These are phyloP conservation scores for Chlamydomonas applanata DNA, from an alignment of 139 green algal genomes.

Conservation along the genomic window DNA sequence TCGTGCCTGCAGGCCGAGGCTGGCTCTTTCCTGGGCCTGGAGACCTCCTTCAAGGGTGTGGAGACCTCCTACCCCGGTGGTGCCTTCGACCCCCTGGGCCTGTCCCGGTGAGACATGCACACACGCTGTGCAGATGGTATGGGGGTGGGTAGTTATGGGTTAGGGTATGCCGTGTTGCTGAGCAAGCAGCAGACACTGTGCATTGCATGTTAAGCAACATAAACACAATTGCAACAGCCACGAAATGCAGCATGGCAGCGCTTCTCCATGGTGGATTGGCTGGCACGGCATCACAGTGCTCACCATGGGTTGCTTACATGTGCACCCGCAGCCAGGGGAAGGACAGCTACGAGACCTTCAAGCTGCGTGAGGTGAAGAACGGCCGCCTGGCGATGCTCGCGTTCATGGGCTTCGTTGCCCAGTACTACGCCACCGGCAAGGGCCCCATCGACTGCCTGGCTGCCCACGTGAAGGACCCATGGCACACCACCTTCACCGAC, in stretches of 20 bases:
- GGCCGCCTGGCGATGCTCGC: constrained; percentile 63
- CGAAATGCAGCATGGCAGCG: background rate
- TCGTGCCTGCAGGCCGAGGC: constrained; percentile 45
- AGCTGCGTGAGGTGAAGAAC: constrained; percentile 83
- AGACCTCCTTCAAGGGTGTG: constrained; percentile 61
- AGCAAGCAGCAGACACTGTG: no score
- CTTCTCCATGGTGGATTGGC: constrained; percentile 12
- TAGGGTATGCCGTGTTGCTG: no score
- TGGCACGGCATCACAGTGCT: background rate
- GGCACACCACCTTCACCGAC: constrained; percentile 57
- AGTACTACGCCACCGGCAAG: constrained; percentile 72
- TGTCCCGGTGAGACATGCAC: constrained; percentile 39
- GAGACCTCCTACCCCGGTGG: constrained; percentile 72
- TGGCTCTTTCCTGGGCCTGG: constrained; percentile 70
- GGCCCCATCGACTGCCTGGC: constrained; percentile 69
- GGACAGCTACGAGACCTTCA: constrained; percentile 42
- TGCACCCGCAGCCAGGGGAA: background rate
- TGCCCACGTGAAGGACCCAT: constrained; percentile 65
- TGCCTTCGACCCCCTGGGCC: constrained; percentile 77
- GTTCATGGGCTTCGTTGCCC: constrained; percentile 59
- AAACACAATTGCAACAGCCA: no score
- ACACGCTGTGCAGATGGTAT: no score
- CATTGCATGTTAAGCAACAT: no score
- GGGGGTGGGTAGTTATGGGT: no score
- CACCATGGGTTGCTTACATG: constrained; percentile 30